Base-by-base conservation (phyloP, 2,329 filamentous ascomycete genomes). In the Scedosporium dehoogii region DNA sequence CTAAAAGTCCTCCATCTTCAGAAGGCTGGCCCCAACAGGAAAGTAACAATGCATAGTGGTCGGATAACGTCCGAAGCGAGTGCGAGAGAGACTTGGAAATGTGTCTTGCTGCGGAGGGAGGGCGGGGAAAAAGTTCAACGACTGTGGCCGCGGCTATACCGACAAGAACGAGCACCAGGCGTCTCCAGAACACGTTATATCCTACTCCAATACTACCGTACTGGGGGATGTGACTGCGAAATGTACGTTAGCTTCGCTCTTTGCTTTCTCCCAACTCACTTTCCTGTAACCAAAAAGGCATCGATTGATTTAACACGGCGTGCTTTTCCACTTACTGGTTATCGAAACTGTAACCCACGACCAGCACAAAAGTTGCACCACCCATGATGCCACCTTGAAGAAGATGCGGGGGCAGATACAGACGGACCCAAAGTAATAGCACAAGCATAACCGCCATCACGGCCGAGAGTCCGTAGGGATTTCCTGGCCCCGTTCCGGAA, bases 391-490 rank as follows among this genome's bases (percentile, higher is more conserved):
- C 70, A 0, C 72, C 73, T 7, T 70, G 68, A 0, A 67, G 62
- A 42, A 67, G 72, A 0, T 69, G 66, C 0, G 69, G 66, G 0
- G 73, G 73, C 1, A 73, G 65, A 64, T 71, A 76, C 3, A 76
- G 55, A 0, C 74, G 70, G 64, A 65, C 67, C 74, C 74, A 76
- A 0, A 76, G 66, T 0, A 75, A 57, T 0, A 75, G 67, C 1
- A 72, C 60, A 6, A 71, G 70, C 16, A 75, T 71, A 1, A 76
- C 73, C 0, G 72, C 75, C 63, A 78, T 76, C 3, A 75, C 75
- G 1, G 79, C 80, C 2, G 72, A 78, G 58, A 82, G 68, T 0
- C 80, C 80, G 23, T 81, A 82, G 0, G 79, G 73, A 63, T 81
- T 82, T 0, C 80, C 80, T 0, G 67, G 63, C 0, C 80, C 80